phyloP scores from a whole-genome alignment of 2,329 filamentous ascomycete genomes.

The Talaromyces sp. region DNA sequence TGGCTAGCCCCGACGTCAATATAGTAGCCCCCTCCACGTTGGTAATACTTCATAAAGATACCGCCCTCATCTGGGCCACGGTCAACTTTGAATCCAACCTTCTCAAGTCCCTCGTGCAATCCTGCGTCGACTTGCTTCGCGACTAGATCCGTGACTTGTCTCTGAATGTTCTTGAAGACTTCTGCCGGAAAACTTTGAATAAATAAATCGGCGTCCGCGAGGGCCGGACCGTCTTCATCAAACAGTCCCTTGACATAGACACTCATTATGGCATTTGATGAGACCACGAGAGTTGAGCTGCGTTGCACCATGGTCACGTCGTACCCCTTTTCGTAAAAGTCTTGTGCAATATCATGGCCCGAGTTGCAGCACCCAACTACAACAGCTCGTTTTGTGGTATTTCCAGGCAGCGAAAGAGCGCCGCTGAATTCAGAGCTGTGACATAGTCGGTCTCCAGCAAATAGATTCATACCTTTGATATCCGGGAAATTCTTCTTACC shows the following conservation, averaged over 20 bases:
- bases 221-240: constrained; percentile 51
- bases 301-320: constrained; percentile 68
- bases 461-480: constrained; percentile 51
- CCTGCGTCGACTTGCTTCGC: constrained; percentile 35
- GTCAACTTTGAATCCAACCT: constrained; percentile 61
- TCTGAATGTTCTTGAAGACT: constrained; percentile 59
- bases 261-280: constrained; percentile 52
- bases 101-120: constrained; percentile 47
- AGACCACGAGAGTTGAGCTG: constrained; percentile 62
- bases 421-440: constrained; percentile 62
- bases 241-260: constrained; percentile 53
- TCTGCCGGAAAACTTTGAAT: constrained; percentile 57
- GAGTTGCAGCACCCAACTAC: constrained; percentile 68
- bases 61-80: constrained; percentile 56
- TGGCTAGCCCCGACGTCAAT: constrained; percentile 64
- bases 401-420: constrained; percentile 35
- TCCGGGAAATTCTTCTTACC: constrained; percentile 58
- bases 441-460: constrained; percentile 57
- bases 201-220: constrained; percentile 64
- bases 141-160: constrained; percentile 38
- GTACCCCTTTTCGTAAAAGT: constrained; percentile 64
- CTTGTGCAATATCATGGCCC: constrained; percentile 66
- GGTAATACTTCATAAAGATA: constrained; percentile 61
- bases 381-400: constrained; percentile 56
- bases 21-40: constrained; percentile 67